Base-by-base conservation (phyloP, 345 rosid species). In the Turritis glabra region DNA sequence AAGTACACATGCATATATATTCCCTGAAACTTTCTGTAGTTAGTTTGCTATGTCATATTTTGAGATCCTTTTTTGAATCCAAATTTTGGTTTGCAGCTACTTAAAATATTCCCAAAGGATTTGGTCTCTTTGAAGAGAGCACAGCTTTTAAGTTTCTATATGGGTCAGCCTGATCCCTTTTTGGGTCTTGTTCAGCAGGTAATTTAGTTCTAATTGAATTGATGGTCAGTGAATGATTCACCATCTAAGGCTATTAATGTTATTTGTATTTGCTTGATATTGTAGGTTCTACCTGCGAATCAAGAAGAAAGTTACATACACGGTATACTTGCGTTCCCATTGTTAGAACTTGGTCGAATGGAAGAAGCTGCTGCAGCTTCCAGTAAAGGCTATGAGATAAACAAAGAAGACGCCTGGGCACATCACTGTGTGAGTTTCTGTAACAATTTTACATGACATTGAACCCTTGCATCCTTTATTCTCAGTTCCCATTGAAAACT, bases 261-360 rank as follows among this genome's bases (percentile, higher is more conserved):
- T 55, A 13, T 46, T 64, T 58, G 37, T 22, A 27, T 40, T 55
- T 50, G 21, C 63, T 15, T 21, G 29, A n/a, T 72, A 73, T 23
- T 29, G 64, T 67, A 94, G 97, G 90, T 90, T 80, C 75, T 91
- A 51, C 90, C 89, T 26, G 57, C 35, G 58, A 91, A 88, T 77
- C 80, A 85, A 80, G 77, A 77, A 72, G 97, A 85, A 82, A 82
- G 83, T 56, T 91, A 85, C 54, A 59, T 91, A 27, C 85, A 91
- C 54, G 97, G 97, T 62, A 85, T 86, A 86, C 92, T 91, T 84
- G 97, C 97, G 5, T 94, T 94, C 74, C 78, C 95, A 2, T 83
- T 91, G 38, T 80, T 94, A 64, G 98, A 94, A 84, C 89, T 90
- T 25, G 96, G 97, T 25, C 87, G 67, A 57, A 87, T 90, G 86